Percentiles rank a stretch among this genome's conserved stretches.
Conservation (phyloP, 169 alveolate species). For the Cyclospora cayetanensis region DNA sequence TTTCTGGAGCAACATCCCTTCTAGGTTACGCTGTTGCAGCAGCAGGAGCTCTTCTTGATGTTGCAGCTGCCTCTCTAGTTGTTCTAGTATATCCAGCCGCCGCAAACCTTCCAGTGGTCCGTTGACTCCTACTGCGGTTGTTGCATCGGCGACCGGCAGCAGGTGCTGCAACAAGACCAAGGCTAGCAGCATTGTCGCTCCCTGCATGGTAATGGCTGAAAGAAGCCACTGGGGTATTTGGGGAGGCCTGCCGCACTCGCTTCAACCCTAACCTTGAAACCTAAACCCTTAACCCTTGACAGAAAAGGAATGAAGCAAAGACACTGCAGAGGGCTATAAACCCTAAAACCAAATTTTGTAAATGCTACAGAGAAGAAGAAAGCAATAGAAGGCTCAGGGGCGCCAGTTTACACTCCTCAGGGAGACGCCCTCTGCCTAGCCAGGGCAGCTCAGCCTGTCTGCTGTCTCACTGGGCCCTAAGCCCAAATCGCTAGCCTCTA, state of each 20-base stretch:
- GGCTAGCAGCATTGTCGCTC: background rate
- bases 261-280: background rate
- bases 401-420: too few relatives aligned
- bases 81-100: background rate
- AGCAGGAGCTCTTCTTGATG: background rate
- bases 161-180: background rate
- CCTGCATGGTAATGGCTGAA: background rate
- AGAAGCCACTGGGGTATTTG: background rate
- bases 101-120: background rate
- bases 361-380: too few relatives aligned
- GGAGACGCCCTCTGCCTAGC: too few relatives aligned
- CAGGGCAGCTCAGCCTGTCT: too few relatives aligned
- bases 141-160: background rate
- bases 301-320: background rate
- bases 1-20: too few relatives aligned
- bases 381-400: too few relatives aligned
- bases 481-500: too few relatives aligned
- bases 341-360: background rate
- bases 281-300: background rate
- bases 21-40: background rate
- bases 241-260: background rate
- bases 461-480: too few relatives aligned
- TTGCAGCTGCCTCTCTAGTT: background rate
- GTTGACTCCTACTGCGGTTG: background rate
- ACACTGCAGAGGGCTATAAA: background rate